Conservation (phyloP, 176 grass and related monocot species). For the Echinochloa phyllopogon region DNA sequence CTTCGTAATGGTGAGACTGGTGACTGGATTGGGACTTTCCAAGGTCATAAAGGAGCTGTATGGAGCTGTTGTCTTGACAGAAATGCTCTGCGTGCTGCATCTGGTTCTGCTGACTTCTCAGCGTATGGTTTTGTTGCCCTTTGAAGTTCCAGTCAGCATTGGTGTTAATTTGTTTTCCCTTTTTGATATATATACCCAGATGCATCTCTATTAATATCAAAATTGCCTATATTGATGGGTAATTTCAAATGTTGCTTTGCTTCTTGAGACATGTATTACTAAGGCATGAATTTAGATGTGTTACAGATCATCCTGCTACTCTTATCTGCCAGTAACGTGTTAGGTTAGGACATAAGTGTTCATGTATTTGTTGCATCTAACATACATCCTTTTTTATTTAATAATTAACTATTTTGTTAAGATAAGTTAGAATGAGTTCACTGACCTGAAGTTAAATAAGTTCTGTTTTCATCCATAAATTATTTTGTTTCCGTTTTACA, state of each 20-base stretch:
- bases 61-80: slow-evolving; percentile 97
- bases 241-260: slow-evolving; percentile 3
- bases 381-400: background rate
- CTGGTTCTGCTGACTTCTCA: slow-evolving; percentile 95
- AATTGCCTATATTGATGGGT: background rate
- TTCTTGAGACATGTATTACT: background rate
- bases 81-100: slow-evolving; percentile 83
- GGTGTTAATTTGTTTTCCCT: background rate
- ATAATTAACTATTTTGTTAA: background rate
- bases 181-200: background rate
- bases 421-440: background rate
- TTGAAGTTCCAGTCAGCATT: slow-evolving; percentile 7
- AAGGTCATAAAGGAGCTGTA: slow-evolving; percentile 98
- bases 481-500: background rate
- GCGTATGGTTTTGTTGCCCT: slow-evolving; percentile 66
- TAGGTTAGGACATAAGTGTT: background rate
- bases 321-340: background rate
- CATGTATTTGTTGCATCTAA: background rate
- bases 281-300: background rate
- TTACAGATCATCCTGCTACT: background rate
- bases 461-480: background rate
- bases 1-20: slow-evolving; percentile 98
- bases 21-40: slow-evolving; percentile 99
- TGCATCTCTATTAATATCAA: background rate
- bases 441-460: background rate